phyloP scores from a whole-genome alignment of 2,329 filamentous ascomycete genomes.

The Tolypocladium endophyticum region DNA sequence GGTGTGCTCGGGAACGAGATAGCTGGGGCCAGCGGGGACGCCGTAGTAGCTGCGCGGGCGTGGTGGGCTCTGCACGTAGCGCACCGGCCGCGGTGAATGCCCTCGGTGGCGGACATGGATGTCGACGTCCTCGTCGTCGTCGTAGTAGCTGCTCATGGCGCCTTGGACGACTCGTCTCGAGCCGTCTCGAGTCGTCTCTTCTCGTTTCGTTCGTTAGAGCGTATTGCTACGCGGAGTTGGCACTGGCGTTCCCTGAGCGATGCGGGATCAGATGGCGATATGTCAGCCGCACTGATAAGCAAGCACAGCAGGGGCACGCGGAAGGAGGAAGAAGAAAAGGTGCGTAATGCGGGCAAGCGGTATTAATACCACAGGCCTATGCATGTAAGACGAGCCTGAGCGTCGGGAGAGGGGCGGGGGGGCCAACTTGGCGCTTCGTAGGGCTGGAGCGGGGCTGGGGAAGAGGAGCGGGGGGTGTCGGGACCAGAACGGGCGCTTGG shows the following conservation, averaged over 20 bases:
- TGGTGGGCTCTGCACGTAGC: constrained; percentile 33
- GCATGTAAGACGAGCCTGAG: neutral
- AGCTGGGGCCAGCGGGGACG: constrained; percentile 26
- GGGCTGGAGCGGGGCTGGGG: constrained; percentile 2
- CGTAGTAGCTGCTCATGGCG: constrained; percentile 25
- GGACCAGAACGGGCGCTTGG: neutral
- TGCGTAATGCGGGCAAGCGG: neutral
- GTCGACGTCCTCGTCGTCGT: constrained; percentile 45
- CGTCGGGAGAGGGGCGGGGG: neutral
- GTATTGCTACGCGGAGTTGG: neutral
- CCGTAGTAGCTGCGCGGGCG: constrained; percentile 30
- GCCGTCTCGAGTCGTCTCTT: neutral
- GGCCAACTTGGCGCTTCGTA: neutral
- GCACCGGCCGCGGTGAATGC: constrained; percentile 28
- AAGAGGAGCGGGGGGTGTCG: neutral
- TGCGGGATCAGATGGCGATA: neutral
- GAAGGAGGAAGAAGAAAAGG: neutral
- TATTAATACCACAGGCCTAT: neutral
- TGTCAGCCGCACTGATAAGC: neutral
- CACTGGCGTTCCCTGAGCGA: neutral
- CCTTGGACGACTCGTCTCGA: neutral
- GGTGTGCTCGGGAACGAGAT: constrained; percentile 35
- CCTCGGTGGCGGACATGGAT: constrained; percentile 34
- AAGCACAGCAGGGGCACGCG: neutral
- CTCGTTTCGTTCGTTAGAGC: neutral